Base-by-base conservation (phyloP, 495 filamentous ascomycete genomes). In the Aspergillus avenaceus region DNA sequence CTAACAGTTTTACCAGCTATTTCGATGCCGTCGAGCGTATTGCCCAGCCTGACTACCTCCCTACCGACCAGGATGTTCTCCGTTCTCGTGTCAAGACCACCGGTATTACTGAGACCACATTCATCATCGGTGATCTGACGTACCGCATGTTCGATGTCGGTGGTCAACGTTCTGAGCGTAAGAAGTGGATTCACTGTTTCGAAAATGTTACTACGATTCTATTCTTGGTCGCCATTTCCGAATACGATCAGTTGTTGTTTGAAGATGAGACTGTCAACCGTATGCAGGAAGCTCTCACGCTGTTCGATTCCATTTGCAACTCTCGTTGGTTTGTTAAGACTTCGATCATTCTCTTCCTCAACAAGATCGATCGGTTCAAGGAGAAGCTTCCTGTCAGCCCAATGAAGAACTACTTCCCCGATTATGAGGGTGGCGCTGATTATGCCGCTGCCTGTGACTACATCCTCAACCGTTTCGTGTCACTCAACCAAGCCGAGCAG, bases 161-260 rank as follows among this genome's bases (percentile, higher is more conserved):
- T 78, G 93, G 93, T 61, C 93, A 97, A 73, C 86, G 93, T 59
- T 97, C 95, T 1, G 93, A 99, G 72, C 87, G 93, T 56, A 99
- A 99, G 86, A 99, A 99, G 85, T 99, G 93, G 93, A 99, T 99
- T 52, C 93, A 99, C 77, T 96, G 92, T 78, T 98, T 98, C 75
- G 93, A 98, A 76, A 97, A 98, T 61, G 93, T 98, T 63, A 96
- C 92, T 38, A 96, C 93, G 14, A 96, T 98, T 59, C 87, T 98
- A 28, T 98, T 98, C 84, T 73, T 98, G 49, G 93, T 97, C 49
- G 93, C 93, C 68, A 98, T 98, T 66, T 97, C 93, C 61, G 93
- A 96, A 67, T 98, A 98, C 79, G 93, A 98, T 67, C 93, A 97
- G 72, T 78, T 97, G 56, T 81, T 98, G 19, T 96, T 98, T 66